phyloP scores from a whole-genome alignment of 495 filamentous ascomycete species.

The Hypoxylon intermedium region DNA sequence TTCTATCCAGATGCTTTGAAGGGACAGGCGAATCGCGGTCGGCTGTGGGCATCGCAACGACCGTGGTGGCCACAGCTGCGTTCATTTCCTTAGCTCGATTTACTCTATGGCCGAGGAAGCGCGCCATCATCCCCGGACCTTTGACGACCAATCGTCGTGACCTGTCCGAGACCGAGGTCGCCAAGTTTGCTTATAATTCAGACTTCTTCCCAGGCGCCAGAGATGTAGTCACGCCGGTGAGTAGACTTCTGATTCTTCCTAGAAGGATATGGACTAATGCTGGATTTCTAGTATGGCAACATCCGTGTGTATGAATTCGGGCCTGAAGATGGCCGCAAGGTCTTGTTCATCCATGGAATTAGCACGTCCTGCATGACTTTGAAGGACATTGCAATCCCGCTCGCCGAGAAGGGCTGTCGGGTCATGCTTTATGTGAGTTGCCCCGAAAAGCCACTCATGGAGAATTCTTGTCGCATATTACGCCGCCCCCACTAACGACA shows the following conservation, averaged over 20 bases:
- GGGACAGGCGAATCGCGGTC: slow-evolving; percentile 24
- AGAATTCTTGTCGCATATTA: not conserved
- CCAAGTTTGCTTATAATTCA: slow-evolving; percentile 44
- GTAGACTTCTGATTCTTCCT: slow-evolving; percentile 1
- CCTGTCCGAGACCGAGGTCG: slow-evolving; percentile 41
- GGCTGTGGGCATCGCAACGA: slow-evolving; percentile 44
- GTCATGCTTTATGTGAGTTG: slow-evolving; percentile 74
- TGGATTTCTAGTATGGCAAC: slow-evolving; percentile 70
- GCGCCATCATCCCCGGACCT: slow-evolving; percentile 45
- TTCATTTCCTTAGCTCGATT: slow-evolving; percentile 40
- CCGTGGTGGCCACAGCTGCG: slow-evolving; percentile 40
- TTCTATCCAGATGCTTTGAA: slow-evolving; percentile 31
- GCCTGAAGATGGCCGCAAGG: slow-evolving; percentile 77
- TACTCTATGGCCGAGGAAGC: slow-evolving; percentile 45
- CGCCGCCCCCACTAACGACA: slow-evolving; percentile 2
- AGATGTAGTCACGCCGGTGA: slow-evolving; percentile 54
- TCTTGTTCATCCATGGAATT: slow-evolving; percentile 86
- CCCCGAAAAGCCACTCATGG: not conserved
- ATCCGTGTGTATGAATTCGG: slow-evolving; percentile 91
- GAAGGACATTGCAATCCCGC: slow-evolving; percentile 67
- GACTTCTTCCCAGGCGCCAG: slow-evolving; percentile 54
- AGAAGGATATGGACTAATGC: slow-evolving; percentile 6
- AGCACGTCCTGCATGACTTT: slow-evolving; percentile 81
- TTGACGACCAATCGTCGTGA: slow-evolving; percentile 44
- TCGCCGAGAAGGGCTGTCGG: slow-evolving; percentile 77